Conservation (phyloP, 164 flowering plant genomes). For the Aristolochia fimbriata region DNA sequence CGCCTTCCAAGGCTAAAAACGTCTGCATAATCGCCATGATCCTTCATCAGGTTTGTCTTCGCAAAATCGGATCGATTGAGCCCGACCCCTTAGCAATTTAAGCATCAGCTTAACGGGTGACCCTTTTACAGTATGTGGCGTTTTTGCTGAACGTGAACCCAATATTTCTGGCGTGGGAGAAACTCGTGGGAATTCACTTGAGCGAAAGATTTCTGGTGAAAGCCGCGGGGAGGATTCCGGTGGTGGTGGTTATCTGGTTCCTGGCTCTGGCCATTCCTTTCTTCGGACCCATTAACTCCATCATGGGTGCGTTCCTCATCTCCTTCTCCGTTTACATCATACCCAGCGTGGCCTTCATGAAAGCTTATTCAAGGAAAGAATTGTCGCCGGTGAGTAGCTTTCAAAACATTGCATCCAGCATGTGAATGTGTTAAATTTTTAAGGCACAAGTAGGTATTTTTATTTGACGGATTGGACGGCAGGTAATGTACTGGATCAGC, state of each 20-base stretch:
- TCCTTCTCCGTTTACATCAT: conserved; percentile 11
- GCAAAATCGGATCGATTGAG: neutral
- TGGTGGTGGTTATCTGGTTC: conserved; percentile 8
- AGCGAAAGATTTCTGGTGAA: neutral
- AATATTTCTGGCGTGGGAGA: conserved; percentile 9
- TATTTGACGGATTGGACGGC: neutral
- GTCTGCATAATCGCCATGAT: conserved; percentile 8
- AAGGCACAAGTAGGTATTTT: no score
- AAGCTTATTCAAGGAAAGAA: conserved; percentile 3
- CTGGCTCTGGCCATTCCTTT: conserved; percentile 9
- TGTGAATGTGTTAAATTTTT: no score
- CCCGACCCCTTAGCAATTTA: no score
- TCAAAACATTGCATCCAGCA: no score
- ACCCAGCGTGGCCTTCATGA: conserved; percentile 5
- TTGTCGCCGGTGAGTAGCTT: neutral
- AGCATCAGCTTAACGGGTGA: neutral
- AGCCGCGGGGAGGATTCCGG: conserved; percentile 8
- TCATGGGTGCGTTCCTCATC: conserved; percentile 9
- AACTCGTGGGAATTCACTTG: conserved; percentile 3
- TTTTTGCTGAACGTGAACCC: conserved; percentile 8
- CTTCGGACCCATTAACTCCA: conserved; percentile 11
- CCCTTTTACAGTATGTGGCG: conserved; percentile 6
- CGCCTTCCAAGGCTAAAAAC: conserved; percentile 1
- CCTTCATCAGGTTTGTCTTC: conserved; percentile 9
- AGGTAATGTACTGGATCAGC: neutral